A percentile compares a stretch with the other conserved stretches of the same genome.
Conservation (phyloP, 306 rosid species). For the Castanea crenata region DNA sequence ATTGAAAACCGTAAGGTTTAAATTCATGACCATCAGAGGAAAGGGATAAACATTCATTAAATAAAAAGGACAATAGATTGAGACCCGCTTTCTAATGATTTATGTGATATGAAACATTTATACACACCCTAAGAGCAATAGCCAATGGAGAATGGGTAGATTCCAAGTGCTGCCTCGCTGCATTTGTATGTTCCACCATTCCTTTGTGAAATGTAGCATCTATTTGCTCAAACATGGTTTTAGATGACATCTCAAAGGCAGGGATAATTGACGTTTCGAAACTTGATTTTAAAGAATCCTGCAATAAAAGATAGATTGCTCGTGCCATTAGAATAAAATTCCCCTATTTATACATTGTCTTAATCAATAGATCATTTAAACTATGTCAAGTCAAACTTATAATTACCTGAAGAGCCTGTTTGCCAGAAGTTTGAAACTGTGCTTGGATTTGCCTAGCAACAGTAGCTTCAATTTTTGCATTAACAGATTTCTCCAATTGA, state of each 20-base stretch:
- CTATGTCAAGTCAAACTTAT: slow-evolving; percentile 7
- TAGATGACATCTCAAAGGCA: slow-evolving; percentile 92
- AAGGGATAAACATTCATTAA: neutral
- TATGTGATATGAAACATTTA: neutral
- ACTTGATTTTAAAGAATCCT: slow-evolving; percentile 83
- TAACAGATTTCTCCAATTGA: slow-evolving; percentile 90
- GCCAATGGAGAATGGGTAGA: slow-evolving; percentile 78
- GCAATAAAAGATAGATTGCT: slow-evolving; percentile 15
- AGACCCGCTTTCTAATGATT: neutral
- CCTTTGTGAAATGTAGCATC: slow-evolving; percentile 95
- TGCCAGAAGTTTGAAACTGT: slow-evolving; percentile 95
- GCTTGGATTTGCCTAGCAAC: slow-evolving; percentile 97
- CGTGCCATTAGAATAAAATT: slow-evolving; percentile 16
- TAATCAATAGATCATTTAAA: slow-evolving; percentile 12
- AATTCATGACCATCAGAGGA: neutral
- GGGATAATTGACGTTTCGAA: slow-evolving; percentile 80
- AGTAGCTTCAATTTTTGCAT: slow-evolving; percentile 82
- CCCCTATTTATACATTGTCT: neutral
- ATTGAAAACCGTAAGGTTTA: neutral
- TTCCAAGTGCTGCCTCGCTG: slow-evolving; percentile 80
- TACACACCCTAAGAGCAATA: slow-evolving; percentile 72
- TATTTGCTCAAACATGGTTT: slow-evolving; percentile 94
- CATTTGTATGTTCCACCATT: slow-evolving; percentile 78
- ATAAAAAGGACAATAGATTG: neutral
- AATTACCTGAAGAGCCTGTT: slow-evolving; percentile 90